Base-by-base conservation (phyloP, 768 basidiomycete species). In the Russula dissimulans region DNA sequence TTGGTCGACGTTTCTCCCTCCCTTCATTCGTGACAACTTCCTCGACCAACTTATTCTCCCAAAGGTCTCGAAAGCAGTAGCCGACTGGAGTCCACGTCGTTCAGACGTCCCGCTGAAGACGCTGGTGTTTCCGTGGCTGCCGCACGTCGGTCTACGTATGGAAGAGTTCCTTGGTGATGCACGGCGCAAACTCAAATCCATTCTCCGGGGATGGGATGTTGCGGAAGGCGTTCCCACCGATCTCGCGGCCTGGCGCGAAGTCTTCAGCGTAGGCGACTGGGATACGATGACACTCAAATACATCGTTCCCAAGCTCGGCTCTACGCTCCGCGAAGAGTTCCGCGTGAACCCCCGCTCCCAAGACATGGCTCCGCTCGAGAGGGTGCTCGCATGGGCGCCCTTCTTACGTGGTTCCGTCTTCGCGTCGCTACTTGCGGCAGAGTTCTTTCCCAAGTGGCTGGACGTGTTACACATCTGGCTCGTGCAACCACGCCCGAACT, bases 391-490 rank as follows among this genome's bases (percentile, higher is more conserved):
- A 1, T 99, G 97, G 97, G 76, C 79, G 11, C 70, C 75, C 36
- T 77, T 91, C 57, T 77, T 98, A 39, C 86, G 90, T 8, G 72
- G 83, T 0, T 84, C 88, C 4, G 81, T 95, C 62, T 79, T 97
- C 67, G 79, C 85, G 1, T 90, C 94, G 68, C 75, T 99, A 12
- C 75, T 99, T 63, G 91, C 95, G 70, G 79, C 81, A 5, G 92
- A 93, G 67, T 95, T 98, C 77, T 97, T 97, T 80, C 91, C 93
- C 4, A 95, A 97, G 70, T 99, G 95, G 94, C 78, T 98, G 61
- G 88, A 93, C 51, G 85, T 90, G 22, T 76, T 99, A 26, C 86
- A 95, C 69, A 73, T 91, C 47, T 98, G 97, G 97, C 85, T 99
- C 43, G 78, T 87, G n/a, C 89, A 92, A 67, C 91, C 92, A 1